Evolutionary conservation across 805 yeast species (phyloP), one percentile per base, ranked within the genome.

Genomic region (Monosporozyma solicola): DNA sequence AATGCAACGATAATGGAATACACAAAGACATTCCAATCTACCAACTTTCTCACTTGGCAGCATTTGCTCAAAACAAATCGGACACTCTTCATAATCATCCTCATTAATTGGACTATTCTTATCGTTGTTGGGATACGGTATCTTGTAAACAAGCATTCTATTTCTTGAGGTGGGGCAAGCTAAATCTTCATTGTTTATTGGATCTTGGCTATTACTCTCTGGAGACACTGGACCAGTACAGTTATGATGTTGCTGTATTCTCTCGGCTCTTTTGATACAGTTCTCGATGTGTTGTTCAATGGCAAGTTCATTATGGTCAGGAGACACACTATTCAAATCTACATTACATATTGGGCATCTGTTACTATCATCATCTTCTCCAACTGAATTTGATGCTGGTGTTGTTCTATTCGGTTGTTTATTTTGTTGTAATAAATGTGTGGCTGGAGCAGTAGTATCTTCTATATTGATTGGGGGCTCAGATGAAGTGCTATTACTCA

Each of bases 51-150:
- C 94, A 1, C 96, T 96, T 0, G 91, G 87, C 48, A 72, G 70
- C 66, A 91, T 80, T 20, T 87, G 95, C 65, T 94, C 99, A 56
- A 92, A 80, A 64, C 99, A 94, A 25, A 94, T 92, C 15, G 89
- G 92, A 67, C 99, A 94, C 67, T 94, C 98, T 49, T 80, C 80
- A 35, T 75, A 82, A 16, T 73, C 74, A 15, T 50, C 49, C 15
- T 47, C 51, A 11, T 27, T 39, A 15, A 44, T 39, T 9, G 15
- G 41, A 2, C 48, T 52, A 2, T 20, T 35, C 31, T 37, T 22
- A 20, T 55, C 53, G 31, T 60, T 6, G 22, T 62, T 57, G 13
- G 53, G 44, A 13, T 55, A 48, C 2, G 74, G 69, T 2, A 75
- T 59, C 20, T 61, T 79, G 66, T 87, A 89, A 1, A 90, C 94